Percentiles rank a stretch among this genome's conserved stretches.
Evolutionary conservation across 2,329 filamentous ascomycete genomes (phyloP).

Genomic region (Aspergillus floridensis): DNA sequence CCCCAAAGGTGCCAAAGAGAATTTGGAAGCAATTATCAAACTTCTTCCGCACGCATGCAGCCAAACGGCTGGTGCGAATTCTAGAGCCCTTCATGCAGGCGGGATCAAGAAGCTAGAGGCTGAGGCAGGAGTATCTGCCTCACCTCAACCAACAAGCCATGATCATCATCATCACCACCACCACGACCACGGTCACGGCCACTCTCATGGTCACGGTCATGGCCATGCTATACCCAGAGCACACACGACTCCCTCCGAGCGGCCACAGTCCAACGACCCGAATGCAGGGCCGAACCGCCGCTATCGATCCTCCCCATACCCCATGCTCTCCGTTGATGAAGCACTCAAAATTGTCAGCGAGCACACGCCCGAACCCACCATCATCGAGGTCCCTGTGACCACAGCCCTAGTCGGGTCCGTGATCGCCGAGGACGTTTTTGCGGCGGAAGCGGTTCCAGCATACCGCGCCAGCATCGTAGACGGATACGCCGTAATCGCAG

Average conservation of each 20-base stretch:
- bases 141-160: constrained; percentile 14
- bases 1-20: constrained; percentile 92
- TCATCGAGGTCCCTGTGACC: constrained; percentile 61
- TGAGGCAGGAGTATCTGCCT: constrained; percentile 65
- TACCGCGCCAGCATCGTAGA: constrained; percentile 96
- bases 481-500: constrained; percentile 79
- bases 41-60: constrained; percentile 93
- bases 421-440: constrained; percentile 77
- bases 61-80: constrained; percentile 81
- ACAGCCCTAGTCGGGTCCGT: constrained; percentile 69
- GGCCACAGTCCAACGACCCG: constrained; percentile 59
- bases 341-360: constrained; percentile 71
- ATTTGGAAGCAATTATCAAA: constrained; percentile 82
- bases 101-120: constrained; percentile 80
- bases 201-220: constrained; percentile 61
- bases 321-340: constrained; percentile 83
- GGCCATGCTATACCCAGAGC: constrained; percentile 64
- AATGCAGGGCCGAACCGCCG: constrained; percentile 62
- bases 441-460: constrained; percentile 80
- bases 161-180: constrained; percentile 32
- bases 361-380: constrained; percentile 64
- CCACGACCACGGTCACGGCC: constrained; percentile 48
- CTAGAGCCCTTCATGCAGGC: constrained; percentile 72
- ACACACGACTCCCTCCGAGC: constrained; percentile 65
- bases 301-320: constrained; percentile 83